A percentile compares a stretch with the other conserved stretches of the same genome.
These are phyloP conservation scores for Filobasidium wieringae DNA, from an alignment of 768 basidiomycete genomes.

Conservation along the genomic window DNA sequence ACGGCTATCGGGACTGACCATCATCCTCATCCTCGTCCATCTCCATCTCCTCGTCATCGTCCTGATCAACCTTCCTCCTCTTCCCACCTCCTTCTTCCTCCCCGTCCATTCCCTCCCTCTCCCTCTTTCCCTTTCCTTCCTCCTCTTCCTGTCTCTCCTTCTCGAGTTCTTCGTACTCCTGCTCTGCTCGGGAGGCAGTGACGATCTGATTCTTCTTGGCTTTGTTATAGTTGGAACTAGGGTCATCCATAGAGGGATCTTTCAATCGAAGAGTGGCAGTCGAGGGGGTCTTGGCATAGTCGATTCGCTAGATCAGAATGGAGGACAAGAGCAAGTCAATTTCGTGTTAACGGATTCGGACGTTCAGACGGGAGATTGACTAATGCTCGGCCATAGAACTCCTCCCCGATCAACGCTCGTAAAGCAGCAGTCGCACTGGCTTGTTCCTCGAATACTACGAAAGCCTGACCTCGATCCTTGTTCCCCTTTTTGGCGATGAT, in stretches of 20 bases:
- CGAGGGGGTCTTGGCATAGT: conserved; percentile 80
- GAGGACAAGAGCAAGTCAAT: conserved; percentile 10
- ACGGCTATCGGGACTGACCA: not conserved
- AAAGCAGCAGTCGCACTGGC: conserved; percentile 81
- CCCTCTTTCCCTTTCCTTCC: conserved; percentile 42
- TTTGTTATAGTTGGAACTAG: conserved; percentile 26
- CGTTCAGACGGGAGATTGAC: conserved; percentile 44
- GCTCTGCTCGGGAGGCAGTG: conserved; percentile 41
- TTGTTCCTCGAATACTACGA: conserved; percentile 88
- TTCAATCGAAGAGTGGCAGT: conserved; percentile 67
- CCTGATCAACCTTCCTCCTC: conserved; percentile 51
- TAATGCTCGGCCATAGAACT: conserved; percentile 84
- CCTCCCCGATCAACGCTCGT: conserved; percentile 82
- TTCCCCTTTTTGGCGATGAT: conserved; percentile 75
- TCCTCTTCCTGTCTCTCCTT: conserved; percentile 50
- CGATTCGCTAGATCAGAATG: conserved; percentile 55
- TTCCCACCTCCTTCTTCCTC: conserved; percentile 56
- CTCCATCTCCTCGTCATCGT: conserved; percentile 65
- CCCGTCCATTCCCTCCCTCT: conserved; percentile 41
- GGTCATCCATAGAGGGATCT: conserved; percentile 44
- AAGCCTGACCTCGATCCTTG: conserved; percentile 87
- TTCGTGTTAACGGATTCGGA: not conserved
- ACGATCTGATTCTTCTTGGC: conserved; percentile 29
- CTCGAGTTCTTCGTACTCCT: conserved; percentile 42
- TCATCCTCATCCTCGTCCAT: conserved; percentile 60